Evolutionary conservation across 2,329 filamentous ascomycete genomes (phyloP), one percentile per base, ranked within the genome.

Genomic region (Hymenoscyphus occultus): DNA sequence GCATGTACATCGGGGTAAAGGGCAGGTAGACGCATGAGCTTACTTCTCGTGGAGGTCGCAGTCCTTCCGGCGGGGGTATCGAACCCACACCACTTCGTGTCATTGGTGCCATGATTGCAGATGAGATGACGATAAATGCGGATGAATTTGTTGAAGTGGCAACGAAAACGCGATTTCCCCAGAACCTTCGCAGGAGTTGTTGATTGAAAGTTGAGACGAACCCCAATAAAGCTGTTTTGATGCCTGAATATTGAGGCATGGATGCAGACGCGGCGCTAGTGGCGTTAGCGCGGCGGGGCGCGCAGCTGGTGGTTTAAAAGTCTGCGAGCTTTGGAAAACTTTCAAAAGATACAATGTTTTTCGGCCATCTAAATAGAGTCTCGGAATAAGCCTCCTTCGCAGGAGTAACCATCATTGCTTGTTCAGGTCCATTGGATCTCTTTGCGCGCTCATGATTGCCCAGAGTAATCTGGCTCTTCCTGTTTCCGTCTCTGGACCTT

Each of bases 331-430:
- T 54, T 54, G 48, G 48, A 54, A 54, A 12, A 28, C 48, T 54
- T 28, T 54, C 48, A 54, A 54, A 54, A 54, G 48, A 22, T 10
- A 54, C 48, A 54, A 54, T 54, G 48, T 54, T 54, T 54, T 45
- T 16, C 77, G 88, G 89, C 92, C 89, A 90, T 89, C 87, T 91
- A 91, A 91, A 94, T 98, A 98, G 95, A 99, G 95, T 99, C 95
- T 96, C 94, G 93, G 90, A 90, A 88, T 87, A 91, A 87, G 90
- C 87, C 79, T 77, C 74, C 70, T 22, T 71, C 9, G 4, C 70
- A 65, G 71, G 72, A 76, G 74, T 77, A 73, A 68, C 76, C 77
- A 76, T 93, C 91, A 92, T 85, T 98, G 86, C 90, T 92, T 93
- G 88, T 91, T 92, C 91, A 96, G 92, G 86, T 89, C 86, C 88